phyloP scores from a whole-genome alignment of 352 stramenopile genomes.

The Peronosclerospora sorghi region DNA sequence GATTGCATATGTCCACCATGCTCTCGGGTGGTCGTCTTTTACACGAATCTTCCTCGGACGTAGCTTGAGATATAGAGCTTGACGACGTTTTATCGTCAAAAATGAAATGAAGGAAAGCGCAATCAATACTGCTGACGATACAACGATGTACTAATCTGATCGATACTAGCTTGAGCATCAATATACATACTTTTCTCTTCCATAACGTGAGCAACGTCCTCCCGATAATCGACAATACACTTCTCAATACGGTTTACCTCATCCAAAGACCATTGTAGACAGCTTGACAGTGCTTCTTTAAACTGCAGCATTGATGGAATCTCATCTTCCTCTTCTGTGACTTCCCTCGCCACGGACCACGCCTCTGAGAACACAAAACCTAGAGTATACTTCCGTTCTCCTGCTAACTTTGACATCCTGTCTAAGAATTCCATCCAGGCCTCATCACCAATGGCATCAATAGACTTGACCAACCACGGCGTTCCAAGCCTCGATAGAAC shows the following conservation, averaged over 20 bases:
- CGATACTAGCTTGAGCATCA: constrained; percentile 54
- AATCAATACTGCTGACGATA: constrained; percentile 64
- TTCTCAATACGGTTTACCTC: constrained; percentile 50
- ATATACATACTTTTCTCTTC: constrained; percentile 85
- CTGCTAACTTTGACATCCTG: constrained; percentile 58
- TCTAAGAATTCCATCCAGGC: constrained; percentile 59
- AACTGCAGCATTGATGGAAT: constrained; percentile 65
- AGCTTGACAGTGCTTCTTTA: constrained; percentile 59
- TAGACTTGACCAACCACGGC: constrained; percentile 69
- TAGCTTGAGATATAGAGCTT: constrained; percentile 45
- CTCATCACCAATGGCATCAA: constrained; percentile 54
- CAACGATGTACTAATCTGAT: constrained; percentile 59
- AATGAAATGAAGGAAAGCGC: constrained; percentile 67
- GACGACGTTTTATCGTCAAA: constrained; percentile 43
- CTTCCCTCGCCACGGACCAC: constrained; percentile 65
- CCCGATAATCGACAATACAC: constrained; percentile 60
- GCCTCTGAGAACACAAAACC: constrained; percentile 80
- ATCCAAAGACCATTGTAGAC: constrained; percentile 58
- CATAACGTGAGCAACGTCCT: constrained; percentile 73
- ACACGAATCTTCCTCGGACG: constrained; percentile 38
- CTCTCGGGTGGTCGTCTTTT: constrained; percentile 30
- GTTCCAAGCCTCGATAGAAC: constrained; percentile 65
- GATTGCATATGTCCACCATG: constrained; percentile 76
- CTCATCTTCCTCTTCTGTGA: constrained; percentile 65
- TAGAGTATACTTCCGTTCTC: constrained; percentile 68